These are phyloP conservation scores for Notholithocarpus densiflorus DNA, from an alignment of 306 rosid genomes.

Conservation along the genomic window DNA sequence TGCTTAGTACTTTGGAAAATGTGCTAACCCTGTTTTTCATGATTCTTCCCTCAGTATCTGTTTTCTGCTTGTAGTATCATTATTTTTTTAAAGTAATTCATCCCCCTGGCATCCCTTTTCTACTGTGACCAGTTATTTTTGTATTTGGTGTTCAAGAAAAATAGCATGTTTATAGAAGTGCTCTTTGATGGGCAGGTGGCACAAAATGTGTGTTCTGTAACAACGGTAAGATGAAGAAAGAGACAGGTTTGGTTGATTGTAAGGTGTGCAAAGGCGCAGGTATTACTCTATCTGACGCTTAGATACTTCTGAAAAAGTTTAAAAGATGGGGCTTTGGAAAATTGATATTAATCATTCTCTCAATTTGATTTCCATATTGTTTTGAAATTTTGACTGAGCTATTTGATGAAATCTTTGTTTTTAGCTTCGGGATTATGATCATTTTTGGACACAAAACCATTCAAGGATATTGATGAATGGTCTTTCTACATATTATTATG, in stretches of 20 bases:
- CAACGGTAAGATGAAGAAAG: constrained; percentile 86
- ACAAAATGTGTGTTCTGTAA: constrained; percentile 86
- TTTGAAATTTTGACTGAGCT: background rate
- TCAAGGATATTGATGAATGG: background rate
- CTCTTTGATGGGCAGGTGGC: constrained; percentile 62
- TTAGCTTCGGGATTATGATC: background rate
- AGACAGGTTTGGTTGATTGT: constrained; percentile 65
- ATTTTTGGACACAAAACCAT: background rate
- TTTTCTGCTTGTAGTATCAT: background rate
- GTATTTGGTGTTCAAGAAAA: background rate
- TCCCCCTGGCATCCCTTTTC: background rate
- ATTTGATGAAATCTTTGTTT: background rate
- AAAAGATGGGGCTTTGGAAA: background rate
- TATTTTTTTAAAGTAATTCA: background rate
- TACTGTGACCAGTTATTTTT: background rate
- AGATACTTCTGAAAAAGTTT: background rate
- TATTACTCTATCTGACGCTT: constrained; percentile 28
- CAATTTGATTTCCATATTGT: background rate
- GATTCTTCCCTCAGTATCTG: background rate
- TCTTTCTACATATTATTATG: background rate
- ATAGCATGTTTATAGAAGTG: background rate
- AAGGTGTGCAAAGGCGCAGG: constrained; percentile 98
- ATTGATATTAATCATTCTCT: background rate
- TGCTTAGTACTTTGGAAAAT: background rate
- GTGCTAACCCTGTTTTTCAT: background rate